Conservation (phyloP, 2,329 filamentous ascomycete species). For the Alternaria hordeiaustralica region DNA sequence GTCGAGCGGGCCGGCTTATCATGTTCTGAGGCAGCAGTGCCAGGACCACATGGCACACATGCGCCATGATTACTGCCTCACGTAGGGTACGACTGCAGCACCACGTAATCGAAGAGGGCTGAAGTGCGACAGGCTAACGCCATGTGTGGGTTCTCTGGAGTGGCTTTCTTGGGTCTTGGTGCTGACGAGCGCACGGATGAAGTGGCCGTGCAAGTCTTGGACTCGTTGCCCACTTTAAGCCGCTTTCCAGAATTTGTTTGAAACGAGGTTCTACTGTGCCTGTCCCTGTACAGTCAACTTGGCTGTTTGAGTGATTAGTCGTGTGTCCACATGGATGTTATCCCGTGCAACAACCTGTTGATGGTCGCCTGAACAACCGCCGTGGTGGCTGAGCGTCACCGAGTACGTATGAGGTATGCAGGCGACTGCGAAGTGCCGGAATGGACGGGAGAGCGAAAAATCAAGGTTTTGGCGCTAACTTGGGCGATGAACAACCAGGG, state of each 20-base stretch:
- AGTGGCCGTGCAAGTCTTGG: conserved; percentile 1
- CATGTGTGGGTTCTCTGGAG: conserved; percentile 8
- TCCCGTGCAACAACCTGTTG: background rate
- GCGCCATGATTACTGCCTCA: conserved; percentile 4
- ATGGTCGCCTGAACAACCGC: background rate
- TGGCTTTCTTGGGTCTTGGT: conserved; percentile 5
- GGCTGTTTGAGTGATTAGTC: background rate
- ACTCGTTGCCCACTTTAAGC: background rate
- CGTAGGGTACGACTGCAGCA: conserved; percentile 18
- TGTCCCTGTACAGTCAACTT: conserved; percentile 3
- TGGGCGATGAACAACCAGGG: conserved; percentile 9
- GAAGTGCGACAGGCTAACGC: conserved; percentile 4
- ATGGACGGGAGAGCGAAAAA: conserved; percentile 3
- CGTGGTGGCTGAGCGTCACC: background rate
- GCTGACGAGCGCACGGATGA: background rate
- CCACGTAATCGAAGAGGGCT: conserved; percentile 26
- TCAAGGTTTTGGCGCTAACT: conserved; percentile 8
- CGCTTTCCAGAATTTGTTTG: conserved; percentile 8
- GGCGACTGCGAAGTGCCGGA: conserved; percentile 7
- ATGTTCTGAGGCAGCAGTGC: conserved; percentile 1
- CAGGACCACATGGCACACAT: conserved; percentile 6
- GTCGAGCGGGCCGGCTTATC: conserved; percentile 1
- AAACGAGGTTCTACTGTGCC: conserved; percentile 6
- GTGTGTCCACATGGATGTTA: background rate
- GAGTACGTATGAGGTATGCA: background rate